Percentiles rank a stretch among this genome's conserved stretches.
These are phyloP conservation scores for Hypoxylon sp. DNA, from an alignment of 2,329 filamentous ascomycete species.

Conservation along the genomic window DNA sequence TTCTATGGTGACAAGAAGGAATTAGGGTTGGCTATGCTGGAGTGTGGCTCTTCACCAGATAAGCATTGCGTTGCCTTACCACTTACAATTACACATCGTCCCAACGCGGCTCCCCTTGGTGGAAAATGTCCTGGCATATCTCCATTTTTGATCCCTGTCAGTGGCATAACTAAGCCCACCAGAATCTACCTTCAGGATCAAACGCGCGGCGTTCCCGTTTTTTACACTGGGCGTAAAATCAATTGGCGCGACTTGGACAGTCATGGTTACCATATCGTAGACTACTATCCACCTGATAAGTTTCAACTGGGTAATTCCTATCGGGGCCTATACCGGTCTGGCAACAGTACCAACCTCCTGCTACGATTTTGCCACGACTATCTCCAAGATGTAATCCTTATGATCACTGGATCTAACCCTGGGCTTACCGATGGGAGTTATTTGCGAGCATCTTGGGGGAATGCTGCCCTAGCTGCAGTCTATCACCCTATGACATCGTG, in stretches of 20 bases:
- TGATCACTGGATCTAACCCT: background rate
- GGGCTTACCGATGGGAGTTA: background rate
- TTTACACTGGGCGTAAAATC: background rate
- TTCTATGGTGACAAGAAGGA: background rate
- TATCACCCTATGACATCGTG: background rate
- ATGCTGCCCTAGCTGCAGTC: background rate
- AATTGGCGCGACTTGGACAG: background rate
- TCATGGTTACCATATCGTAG: background rate
- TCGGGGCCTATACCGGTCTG: background rate
- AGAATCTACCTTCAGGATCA: background rate
- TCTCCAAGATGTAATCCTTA: background rate
- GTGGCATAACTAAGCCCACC: background rate
- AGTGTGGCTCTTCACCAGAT: background rate
- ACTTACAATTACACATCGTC: background rate
- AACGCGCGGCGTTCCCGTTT: background rate
- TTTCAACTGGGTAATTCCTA: slow-evolving; percentile 1
- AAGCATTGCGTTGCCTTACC: background rate
- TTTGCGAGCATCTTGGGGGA: background rate
- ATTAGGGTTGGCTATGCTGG: background rate
- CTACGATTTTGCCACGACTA: background rate
- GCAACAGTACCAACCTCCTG: background rate
- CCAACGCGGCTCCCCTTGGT: background rate
- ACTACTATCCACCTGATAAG: slow-evolving; percentile 3
- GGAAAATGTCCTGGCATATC: slow-evolving; percentile 1
- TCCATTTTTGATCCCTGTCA: background rate